Base-by-base conservation (phyloP, 495 filamentous ascomycete species). In the Annulohypoxylon stygium region DNA sequence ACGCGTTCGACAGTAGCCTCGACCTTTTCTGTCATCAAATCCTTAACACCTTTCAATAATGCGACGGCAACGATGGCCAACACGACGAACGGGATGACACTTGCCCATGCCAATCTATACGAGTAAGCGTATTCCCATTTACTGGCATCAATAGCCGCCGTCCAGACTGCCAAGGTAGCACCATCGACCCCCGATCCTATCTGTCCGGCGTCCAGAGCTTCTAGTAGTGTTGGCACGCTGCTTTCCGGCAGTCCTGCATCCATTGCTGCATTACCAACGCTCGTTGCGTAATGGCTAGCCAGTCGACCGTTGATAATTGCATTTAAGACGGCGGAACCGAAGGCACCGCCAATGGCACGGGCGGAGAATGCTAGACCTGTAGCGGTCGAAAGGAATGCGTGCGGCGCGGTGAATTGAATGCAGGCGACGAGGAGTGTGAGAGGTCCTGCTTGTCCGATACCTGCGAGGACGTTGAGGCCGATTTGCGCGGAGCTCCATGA, bases 341-440 rank as follows among this genome's bases (percentile, higher is more conserved):
- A 88, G 0, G 86, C 86, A 25, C 86, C 85, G 30, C 86, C 85
- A 62, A 88, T 85, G 23, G 86, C 86, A 34, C 85, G 75, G 9
- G 86, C 85, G 6, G 84, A 86, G 79, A 88, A 87, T 12, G 83
- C 85, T 0, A 88, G 81, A 2, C 86, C 86, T 1, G 86, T 88
- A 0, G 86, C 85, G 1, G 86, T 88, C 6, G 82, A 84, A 23
- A 88, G 81, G 71, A 83, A 87, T 7, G 85, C 83, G 64, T 88
- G 86, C 0, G 86, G 86, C 0, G 86, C 81, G 5, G 85, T 87
- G 75, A 87, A 87, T 75, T 88, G 86, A 20, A 88, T 79, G 57
- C 81, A 79, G 4, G 86, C 86, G 2, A 83, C 79, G 7, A 88
- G 78, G n/a, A 87, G 79, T 3, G 83, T 85, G 3, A 86, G 74